A percentile compares a stretch with the other conserved stretches of the same genome.
phyloP scores from a whole-genome alignment of 176 grass and related monocot genomes.

The Bromus sterilis region DNA sequence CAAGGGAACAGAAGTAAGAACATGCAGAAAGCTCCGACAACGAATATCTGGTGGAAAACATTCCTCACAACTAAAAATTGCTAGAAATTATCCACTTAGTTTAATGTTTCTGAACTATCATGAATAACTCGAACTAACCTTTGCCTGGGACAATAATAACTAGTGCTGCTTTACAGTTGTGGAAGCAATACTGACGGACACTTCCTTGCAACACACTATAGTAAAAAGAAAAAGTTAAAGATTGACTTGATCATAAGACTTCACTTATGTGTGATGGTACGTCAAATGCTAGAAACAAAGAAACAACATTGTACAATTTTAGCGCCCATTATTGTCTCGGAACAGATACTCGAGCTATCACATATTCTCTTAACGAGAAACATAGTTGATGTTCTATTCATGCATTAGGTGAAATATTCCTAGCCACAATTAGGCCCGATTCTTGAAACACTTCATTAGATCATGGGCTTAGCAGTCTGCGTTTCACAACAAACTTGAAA shows the following conservation, averaged over 20 bases:
- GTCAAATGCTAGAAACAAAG: background rate
- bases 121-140: conserved; percentile 48
- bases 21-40: no score
- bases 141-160: conserved; percentile 87
- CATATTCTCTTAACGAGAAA: background rate
- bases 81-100: background rate
- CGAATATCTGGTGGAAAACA: background rate
- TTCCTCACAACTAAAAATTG: background rate
- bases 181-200: conserved; percentile 79
- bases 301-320: conserved; percentile 2
- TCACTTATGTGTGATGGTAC: background rate
- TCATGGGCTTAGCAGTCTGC: background rate
- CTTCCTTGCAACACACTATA: conserved; percentile 82
- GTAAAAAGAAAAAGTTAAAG: conserved; percentile 26
- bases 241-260: conserved; percentile 17
- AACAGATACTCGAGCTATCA: conserved; percentile 11
- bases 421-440: background rate
- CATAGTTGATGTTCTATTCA: background rate
- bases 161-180: conserved; percentile 86
- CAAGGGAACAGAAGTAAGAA: no score
- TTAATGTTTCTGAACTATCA: background rate
- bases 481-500: conserved; percentile 10
- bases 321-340: background rate
- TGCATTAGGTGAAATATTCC: conserved; percentile 4
- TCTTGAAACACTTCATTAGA: conserved; percentile 9